Conservation (phyloP, 495 filamentous ascomycete genomes). For the Tuber magnatum region DNA sequence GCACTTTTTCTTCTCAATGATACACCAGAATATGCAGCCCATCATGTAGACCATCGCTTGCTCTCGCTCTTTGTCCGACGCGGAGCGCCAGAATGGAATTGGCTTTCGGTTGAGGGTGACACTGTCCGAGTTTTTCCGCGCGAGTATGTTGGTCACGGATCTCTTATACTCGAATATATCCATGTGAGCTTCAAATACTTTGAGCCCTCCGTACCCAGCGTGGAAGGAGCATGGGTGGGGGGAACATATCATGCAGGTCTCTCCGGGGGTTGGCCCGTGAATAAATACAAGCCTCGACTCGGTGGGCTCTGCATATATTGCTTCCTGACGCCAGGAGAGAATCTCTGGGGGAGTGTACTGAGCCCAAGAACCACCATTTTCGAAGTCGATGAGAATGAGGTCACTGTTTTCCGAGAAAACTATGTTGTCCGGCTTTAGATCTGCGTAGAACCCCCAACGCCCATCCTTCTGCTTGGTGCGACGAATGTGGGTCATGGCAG, state of each 20-base stretch:
- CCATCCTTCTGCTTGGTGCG: neutral
- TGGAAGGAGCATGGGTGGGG: constrained; percentile 22
- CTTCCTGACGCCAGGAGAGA: neutral
- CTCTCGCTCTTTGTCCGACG: constrained; percentile 5
- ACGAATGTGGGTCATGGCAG: constrained; percentile 19
- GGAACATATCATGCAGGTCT: constrained; percentile 11
- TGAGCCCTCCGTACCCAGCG: neutral
- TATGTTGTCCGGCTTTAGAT: constrained; percentile 29
- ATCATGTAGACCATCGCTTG: constrained; percentile 33
- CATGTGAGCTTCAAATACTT: neutral
- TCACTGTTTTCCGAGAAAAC: constrained; percentile 9
- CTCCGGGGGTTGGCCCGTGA: neutral
- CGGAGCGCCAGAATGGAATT: constrained; percentile 15
- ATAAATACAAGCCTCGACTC: neutral
- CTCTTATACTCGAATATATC: constrained; percentile 5
- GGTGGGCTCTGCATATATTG: neutral
- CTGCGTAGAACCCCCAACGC: constrained; percentile 18
- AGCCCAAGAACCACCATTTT: constrained; percentile 17
- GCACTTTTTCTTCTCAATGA: constrained; percentile 18
- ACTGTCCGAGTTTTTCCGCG: constrained; percentile 12
- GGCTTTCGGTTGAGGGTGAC: neutral
- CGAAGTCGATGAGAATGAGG: constrained; percentile 26
- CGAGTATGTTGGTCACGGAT: neutral
- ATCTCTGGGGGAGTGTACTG: constrained; percentile 28
- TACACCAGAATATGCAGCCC: constrained; percentile 26